Evolutionary conservation across 257 asterid genomes (phyloP), one percentile per base, ranked within the genome.

Genomic region (Penstemon barbatus): DNA sequence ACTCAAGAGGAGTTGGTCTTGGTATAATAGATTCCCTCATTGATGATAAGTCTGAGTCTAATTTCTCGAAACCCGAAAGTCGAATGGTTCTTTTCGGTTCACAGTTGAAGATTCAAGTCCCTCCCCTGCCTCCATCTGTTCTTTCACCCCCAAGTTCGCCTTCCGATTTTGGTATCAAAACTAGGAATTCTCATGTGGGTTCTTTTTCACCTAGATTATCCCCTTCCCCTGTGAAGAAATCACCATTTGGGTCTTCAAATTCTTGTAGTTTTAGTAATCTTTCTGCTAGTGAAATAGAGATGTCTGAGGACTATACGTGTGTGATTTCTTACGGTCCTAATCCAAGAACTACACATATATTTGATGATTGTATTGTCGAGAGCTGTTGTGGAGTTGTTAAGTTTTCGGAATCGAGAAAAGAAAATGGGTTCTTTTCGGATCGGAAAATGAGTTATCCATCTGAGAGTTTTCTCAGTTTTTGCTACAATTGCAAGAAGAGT

Each of bases 221-320:
- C 7, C 71, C 79, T 6, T 67, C 86, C 13, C 56, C 83, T 39
- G 64, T 71, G 59, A 84, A 70, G 88, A 86, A 83, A 76, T 84
- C 85, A 6, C 79, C 86, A 9, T 79, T 80, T 72, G 76, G 84
- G 0, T 80, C 82, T 37, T 63, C 67, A 53, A 81, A 82, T 70
- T 78, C 84, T 6, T 78, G 73, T 44, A 64, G 42, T 63, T 62
- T 71, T 41, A 70, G 86, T 65, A 66, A 78, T 58, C 83, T 89
- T 12, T 87, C 98, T 53, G 81, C 79, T 46, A 74, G 71, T 70
- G 96, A 86, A 71, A 87, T 92, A 89, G 96, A 89, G 86, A 88
- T 87, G 12, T 92, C 96, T 0, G 98, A 92, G 86, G 98, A 92
- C 63, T 92, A 92, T 60, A 89, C 98, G 4, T 79, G 98, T 71